A percentile compares a stretch with the other conserved stretches of the same genome.
phyloP scores from a whole-genome alignment of 2,329 filamentous ascomycete species.

The Lachnellula subtilissima region DNA sequence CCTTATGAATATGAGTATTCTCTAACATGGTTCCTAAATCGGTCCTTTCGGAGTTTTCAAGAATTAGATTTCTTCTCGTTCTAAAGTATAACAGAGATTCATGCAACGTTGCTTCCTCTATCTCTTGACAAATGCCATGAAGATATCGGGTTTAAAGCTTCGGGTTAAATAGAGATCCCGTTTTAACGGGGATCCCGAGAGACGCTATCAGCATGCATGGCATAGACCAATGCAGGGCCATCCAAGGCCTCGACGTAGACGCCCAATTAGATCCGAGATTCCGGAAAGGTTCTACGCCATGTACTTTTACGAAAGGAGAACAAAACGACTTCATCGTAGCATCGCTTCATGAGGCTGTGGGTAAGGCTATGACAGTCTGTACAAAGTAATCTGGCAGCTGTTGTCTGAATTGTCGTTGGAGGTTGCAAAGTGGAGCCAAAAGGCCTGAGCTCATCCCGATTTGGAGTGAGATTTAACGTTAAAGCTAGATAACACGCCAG shows the following conservation, averaged over 20 bases:
- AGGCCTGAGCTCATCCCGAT: background rate
- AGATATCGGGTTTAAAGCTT: background rate
- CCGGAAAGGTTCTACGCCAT: slow-evolving; percentile 13
- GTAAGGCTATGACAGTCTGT: background rate
- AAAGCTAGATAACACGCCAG: slow-evolving; percentile 12
- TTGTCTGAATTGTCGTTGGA: slow-evolving; percentile 5
- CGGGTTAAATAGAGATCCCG: background rate
- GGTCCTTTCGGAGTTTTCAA: slow-evolving; percentile 3
- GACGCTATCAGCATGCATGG: slow-evolving; percentile 6
- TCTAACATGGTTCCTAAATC: slow-evolving; percentile 1
- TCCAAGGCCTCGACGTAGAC: background rate
- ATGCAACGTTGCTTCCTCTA: slow-evolving; percentile 1
- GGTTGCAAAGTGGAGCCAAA: slow-evolving; percentile 4
- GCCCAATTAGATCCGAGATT: slow-evolving; percentile 7
- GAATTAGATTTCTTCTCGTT: background rate
- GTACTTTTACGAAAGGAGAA: background rate
- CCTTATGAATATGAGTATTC: background rate
- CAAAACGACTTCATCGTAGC: background rate
- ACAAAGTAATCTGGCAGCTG: background rate
- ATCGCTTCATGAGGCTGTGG: background rate
- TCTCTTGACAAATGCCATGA: background rate
- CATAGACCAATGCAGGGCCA: slow-evolving; percentile 10
- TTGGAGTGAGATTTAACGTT: slow-evolving; percentile 6
- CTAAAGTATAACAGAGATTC: background rate
- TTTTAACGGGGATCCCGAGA: background rate